Base-by-base conservation (phyloP, 345 rosid species). In the Gossypium anomalum region DNA sequence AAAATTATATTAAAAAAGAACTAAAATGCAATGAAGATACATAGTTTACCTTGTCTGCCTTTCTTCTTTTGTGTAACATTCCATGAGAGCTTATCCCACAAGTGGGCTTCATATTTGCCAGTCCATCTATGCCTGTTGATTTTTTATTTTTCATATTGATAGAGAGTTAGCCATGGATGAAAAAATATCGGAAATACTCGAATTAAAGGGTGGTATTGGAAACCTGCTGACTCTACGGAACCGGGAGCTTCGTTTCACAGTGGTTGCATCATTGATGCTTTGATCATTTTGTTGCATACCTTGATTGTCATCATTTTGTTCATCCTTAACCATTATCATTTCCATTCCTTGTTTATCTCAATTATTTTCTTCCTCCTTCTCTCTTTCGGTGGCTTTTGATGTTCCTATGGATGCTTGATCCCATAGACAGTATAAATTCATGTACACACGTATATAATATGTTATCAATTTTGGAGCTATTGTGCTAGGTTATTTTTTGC, bases 41-140 rank as follows among this genome's bases (percentile, higher is more conserved):
- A 38, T 12, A 29, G 76, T 34, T 45, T 68, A 80, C 93, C 90
- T 87, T 89, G 91, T 82, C 86, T 87, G 45, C 93, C 93, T 80
- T 89, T 89, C 84, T 87, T 87, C 83, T 81, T 87, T 73, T 87
- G 93, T 25, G 91, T 86, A 29, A 78, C 80, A 61, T 87, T 89
- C 91, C 93, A 89, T 0, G 91, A 86, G 2, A 82, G 79, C 79
- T 89, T 89, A 74, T 89, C 93, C 93, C 93, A 89, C 77, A 89
- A 60, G 70, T 85, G 93, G 25, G 91, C 93, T 80, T 87, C 93
- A 74, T 75, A 89, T 67, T 87, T 73, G 16, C 89, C 89, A 1
- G 93, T 89, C 93, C 89, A 89, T 48, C 93, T 64, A 75, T 89
- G 93, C 93, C 85, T 87, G 38, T 34, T 34, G 38, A 34, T 34